phyloP scores from a whole-genome alignment of 148 eudicot genomes.

The Spergularia marina region DNA sequence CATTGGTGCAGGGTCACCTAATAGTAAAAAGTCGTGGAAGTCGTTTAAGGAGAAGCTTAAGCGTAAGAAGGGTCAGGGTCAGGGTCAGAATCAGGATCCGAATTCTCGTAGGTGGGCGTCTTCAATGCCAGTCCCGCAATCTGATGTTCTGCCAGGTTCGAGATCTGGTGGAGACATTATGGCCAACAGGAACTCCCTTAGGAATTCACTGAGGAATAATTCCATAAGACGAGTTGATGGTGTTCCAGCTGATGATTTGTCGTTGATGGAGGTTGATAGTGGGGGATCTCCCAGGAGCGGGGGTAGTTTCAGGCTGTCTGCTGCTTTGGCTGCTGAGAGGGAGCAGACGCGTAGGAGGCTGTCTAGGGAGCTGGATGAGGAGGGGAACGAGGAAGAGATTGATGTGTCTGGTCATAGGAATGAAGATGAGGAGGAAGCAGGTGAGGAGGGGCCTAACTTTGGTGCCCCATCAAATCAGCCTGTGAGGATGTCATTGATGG shows the following conservation, averaged over 20 bases:
- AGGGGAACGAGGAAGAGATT: constrained; percentile 22
- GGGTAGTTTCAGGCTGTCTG: constrained; percentile 45
- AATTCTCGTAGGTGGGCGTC: constrained; percentile 20
- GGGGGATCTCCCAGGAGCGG: constrained; percentile 34
- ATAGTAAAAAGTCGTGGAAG: constrained; percentile 39
- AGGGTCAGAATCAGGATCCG: constrained; percentile 18
- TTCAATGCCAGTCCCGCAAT: constrained; percentile 8
- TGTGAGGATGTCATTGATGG: constrained; percentile 78
- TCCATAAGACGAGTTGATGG: constrained; percentile 24
- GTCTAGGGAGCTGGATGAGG: constrained; percentile 27
- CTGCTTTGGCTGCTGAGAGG: constrained; percentile 44
- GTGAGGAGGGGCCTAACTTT: constrained; percentile 18
- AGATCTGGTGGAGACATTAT: constrained; percentile 8
- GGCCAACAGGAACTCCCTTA: constrained; percentile 24
- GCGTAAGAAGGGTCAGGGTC: constrained; percentile 19
- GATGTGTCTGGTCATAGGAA: constrained; percentile 9
- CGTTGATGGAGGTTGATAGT: constrained; percentile 29
- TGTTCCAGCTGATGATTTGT: constrained; percentile 28
- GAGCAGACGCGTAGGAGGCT: constrained; percentile 42
- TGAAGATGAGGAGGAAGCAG: constrained; percentile 20
- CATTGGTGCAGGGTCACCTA: constrained; percentile 11
- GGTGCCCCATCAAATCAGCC: constrained; percentile 25
- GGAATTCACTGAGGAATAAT: constrained; percentile 25
- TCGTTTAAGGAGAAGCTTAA: constrained; percentile 34
- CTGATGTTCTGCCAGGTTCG: constrained; percentile 16